These are phyloP conservation scores for Candida sphagnicola DNA, from an alignment of 805 yeast species.

Conservation along the genomic window DNA sequence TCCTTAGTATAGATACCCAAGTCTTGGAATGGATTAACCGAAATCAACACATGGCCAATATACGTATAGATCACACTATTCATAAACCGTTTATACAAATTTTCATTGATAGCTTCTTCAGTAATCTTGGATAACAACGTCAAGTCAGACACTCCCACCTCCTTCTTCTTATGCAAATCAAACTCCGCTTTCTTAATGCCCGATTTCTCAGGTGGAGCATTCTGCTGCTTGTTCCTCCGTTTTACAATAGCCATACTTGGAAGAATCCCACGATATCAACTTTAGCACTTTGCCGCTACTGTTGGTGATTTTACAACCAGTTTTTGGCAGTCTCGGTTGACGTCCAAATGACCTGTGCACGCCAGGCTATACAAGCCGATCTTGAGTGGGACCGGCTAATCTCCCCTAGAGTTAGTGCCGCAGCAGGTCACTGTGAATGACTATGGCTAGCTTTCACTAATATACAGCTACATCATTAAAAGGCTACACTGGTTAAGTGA, in stretches of 20 bases:
- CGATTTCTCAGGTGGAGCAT: conserved; percentile 49
- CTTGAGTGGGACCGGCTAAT: no score
- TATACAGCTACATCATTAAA: no score
- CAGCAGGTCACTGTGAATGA: no score
- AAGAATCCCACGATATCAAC: background rate
- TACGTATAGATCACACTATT: conserved; percentile 89
- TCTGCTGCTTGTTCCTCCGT: conserved; percentile 53
- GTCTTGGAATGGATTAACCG: conserved; percentile 95
- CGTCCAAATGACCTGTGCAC: background rate
- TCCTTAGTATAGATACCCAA: conserved; percentile 90
- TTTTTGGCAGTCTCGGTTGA: background rate
- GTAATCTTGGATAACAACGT: conserved; percentile 84
- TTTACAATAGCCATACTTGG: conserved; percentile 70
- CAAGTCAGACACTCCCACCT: conserved; percentile 96
- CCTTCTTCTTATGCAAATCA: conserved; percentile 83
- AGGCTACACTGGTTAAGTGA: no score
- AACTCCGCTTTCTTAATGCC: conserved; percentile 83
- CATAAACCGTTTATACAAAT: conserved; percentile 81
- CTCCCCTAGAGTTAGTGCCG: background rate
- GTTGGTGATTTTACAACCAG: background rate
- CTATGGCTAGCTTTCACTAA: no score
- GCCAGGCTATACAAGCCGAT: background rate
- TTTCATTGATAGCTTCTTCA: conserved; percentile 90
- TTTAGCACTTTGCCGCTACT: background rate
- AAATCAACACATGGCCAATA: conserved; percentile 90